Conservation (phyloP, 805 yeast species). For the Schizosaccharomyces octosporus region DNA sequence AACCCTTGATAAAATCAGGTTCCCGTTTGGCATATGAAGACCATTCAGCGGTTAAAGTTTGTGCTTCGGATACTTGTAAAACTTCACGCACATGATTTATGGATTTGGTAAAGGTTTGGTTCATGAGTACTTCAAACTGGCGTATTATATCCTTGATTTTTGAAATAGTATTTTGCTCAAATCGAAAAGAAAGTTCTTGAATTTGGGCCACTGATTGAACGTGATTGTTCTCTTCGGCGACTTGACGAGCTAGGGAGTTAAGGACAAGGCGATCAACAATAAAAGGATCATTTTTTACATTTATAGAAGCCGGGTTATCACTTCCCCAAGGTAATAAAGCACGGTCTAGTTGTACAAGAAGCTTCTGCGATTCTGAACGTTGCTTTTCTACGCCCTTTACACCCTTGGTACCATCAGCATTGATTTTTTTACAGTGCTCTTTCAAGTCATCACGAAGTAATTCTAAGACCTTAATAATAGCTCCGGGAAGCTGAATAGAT, state of each 20-base stretch:
- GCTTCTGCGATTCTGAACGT: constrained; percentile 16
- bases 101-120: constrained; percentile 11
- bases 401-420: constrained; percentile 14
- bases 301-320: background rate
- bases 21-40: constrained; percentile 16
- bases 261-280: constrained; percentile 18
- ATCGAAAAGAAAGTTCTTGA: constrained; percentile 19
- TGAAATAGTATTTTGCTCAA: constrained; percentile 22
- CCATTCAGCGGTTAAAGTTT: constrained; percentile 25
- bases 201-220: constrained; percentile 20
- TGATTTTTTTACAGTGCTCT: constrained; percentile 21
- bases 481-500: background rate
- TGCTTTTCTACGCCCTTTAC: constrained; percentile 18
- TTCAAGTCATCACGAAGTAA: constrained; percentile 18
- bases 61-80: constrained; percentile 11
- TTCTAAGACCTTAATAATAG: constrained; percentile 11
- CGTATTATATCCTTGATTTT: constrained; percentile 19
- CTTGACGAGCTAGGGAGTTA: constrained; percentile 18
- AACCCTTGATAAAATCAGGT: constrained; percentile 14
- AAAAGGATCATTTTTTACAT: constrained; percentile 21
- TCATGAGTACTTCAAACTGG: constrained; percentile 9
- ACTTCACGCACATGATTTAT: constrained; percentile 14
- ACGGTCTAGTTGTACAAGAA: constrained; percentile 17
- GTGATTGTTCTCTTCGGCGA: constrained; percentile 23
- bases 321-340: background rate